phyloP scores from a whole-genome alignment of 495 filamentous ascomycete species.

The Parmelia sp. region DNA sequence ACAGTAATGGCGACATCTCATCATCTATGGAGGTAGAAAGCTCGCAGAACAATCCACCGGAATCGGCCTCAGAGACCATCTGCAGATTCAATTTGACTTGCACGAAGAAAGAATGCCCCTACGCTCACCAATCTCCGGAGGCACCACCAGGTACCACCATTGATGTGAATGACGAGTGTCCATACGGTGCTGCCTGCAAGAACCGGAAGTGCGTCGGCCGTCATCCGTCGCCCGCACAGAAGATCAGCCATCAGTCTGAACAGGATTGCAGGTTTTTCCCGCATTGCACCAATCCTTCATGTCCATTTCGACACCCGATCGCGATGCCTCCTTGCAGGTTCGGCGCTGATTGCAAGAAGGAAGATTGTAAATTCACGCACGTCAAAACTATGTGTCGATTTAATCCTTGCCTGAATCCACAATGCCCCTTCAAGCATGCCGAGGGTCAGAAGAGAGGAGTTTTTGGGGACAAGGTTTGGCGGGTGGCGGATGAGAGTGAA shows the following conservation, averaged over 20 bases:
- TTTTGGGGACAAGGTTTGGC: slow-evolving; percentile 89
- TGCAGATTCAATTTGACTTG: slow-evolving; percentile 88
- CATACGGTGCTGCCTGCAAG: slow-evolving; percentile 85
- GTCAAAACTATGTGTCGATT: slow-evolving; percentile 76
- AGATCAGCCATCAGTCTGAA: slow-evolving; percentile 67
- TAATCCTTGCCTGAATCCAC: slow-evolving; percentile 79
- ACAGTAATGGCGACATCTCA: slow-evolving; percentile 40
- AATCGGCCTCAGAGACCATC: slow-evolving; percentile 23
- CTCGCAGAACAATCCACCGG: slow-evolving; percentile 25
- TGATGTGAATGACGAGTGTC: slow-evolving; percentile 73
- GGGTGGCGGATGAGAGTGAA: slow-evolving; percentile 47
- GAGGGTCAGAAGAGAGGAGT: slow-evolving; percentile 73
- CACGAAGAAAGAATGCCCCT: slow-evolving; percentile 81
- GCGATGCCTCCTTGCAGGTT: slow-evolving; percentile 79
- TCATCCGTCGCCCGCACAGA: slow-evolving; percentile 86
- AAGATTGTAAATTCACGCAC: slow-evolving; percentile 88
- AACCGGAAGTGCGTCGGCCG: slow-evolving; percentile 88
- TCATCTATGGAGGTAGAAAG: slow-evolving; percentile 45
- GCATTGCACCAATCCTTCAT: slow-evolving; percentile 81
- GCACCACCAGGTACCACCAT: slow-evolving; percentile 74
- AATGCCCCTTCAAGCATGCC: slow-evolving; percentile 81
- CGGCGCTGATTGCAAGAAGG: slow-evolving; percentile 78
- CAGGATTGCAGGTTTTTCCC: slow-evolving; percentile 91
- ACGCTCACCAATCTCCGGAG: slow-evolving; percentile 89
- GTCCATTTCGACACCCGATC: slow-evolving; percentile 75